Percentiles rank a stretch among this genome's conserved stretches.
Conservation (phyloP, 345 rosid species). For the Syzygium aromaticum region DNA sequence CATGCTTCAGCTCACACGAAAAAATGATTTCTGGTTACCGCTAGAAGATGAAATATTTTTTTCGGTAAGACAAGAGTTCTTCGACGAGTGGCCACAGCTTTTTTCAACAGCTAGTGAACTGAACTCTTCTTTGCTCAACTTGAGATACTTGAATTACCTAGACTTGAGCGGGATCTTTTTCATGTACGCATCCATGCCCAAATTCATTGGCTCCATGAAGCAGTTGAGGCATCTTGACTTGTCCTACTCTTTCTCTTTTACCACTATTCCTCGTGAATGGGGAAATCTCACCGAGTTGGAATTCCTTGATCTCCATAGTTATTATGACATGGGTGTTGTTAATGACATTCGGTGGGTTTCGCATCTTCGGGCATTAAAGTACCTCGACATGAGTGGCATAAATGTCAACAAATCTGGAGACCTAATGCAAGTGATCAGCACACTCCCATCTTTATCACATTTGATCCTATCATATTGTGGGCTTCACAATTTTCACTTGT, state of each 20-base stretch:
- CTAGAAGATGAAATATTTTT: no score
- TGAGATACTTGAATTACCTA: neutral
- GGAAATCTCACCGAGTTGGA: neutral
- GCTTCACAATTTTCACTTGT: no score
- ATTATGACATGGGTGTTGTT: no score
- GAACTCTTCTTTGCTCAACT: neutral
- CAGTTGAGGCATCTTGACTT: neutral
- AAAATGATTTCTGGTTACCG: no score
- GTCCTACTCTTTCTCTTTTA: rapidly evolving
- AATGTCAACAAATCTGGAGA: neutral
- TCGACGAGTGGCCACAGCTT: rapidly evolving
- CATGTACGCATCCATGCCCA: neutral
- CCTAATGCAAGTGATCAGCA: no score
- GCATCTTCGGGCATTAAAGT: neutral
- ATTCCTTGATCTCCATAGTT: neutral
- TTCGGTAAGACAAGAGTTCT: rapidly evolving
- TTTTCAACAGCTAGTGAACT: neutral
- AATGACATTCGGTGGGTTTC: conserved; percentile 2
- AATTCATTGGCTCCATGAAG: neutral
- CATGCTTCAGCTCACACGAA: neutral
- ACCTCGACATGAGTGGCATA: neutral
- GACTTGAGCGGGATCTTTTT: neutral
- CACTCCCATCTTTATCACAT: no score
- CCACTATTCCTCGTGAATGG: neutral
- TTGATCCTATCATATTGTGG: no score